Evolutionary conservation across 2,329 filamentous ascomycete genomes (phyloP), one percentile per base, ranked within the genome.

Genomic region (Cadophora luteo-olivacea): DNA sequence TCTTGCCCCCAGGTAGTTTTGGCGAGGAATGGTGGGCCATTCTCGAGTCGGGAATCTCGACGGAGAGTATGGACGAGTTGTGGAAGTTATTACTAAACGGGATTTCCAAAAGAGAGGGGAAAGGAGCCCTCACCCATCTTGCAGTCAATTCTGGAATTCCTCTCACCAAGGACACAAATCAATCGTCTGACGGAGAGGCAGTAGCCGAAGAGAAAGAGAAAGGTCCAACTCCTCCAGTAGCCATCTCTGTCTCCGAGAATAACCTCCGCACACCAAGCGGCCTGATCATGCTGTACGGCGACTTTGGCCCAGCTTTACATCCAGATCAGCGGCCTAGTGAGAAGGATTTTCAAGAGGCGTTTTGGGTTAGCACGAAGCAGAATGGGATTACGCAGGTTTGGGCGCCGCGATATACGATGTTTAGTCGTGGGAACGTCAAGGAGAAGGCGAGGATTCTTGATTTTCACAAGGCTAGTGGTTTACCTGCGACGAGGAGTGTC

Each of bases 341-440:
- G 1, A 63, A 75, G 0, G 91, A 95, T 75, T 91, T 97, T 68
- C 78, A 82, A 0, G 68, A 78, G 0, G 90, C 93, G 0, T 87
- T 97, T 70, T 98, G 95, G 95, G 91, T 92, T 0, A 86, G 85
- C 14, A 90, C 91, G 4, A 87, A 85, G 64, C 94, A 97, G 78
- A 92, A 93, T 76, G 91, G 91, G 2, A 91, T 98, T 68, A 80
- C 83, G 45, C 95, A 98, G 81, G 90, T 86, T 1, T 98, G 94
- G 94, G 92, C 94, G 0, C 95, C 95, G 16, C 81, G 90, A 0
- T 94, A 93, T 84, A 97, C 94, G 32, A 97, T 97, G 94, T 98
- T 98, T 79, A 94, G 91, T 70, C 87, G 94, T 1, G 94, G 95
- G 3, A 98, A 97, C 79, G 84, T 97, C 68, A 91, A 89, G 62